These are phyloP conservation scores for Tulasnella sp. DNA, from an alignment of 768 basidiomycete species.

Conservation along the genomic window DNA sequence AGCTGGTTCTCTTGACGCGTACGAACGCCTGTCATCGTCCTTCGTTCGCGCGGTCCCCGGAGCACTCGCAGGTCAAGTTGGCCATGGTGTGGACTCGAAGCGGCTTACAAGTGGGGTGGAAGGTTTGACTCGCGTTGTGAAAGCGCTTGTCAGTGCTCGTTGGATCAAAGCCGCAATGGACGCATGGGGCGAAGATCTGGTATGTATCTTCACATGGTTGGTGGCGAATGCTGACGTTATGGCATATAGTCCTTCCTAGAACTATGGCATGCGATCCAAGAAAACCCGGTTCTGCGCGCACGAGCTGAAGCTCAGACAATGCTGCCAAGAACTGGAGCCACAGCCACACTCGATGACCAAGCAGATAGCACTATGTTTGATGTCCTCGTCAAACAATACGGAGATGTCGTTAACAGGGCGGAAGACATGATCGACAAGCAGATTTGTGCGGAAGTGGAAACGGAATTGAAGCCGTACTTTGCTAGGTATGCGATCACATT, in stretches of 20 bases:
- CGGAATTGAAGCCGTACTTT: constrained; percentile 64
- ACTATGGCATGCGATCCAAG: constrained; percentile 73
- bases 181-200: constrained; percentile 84
- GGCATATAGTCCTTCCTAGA: constrained; percentile 80
- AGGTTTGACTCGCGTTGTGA: constrained; percentile 74
- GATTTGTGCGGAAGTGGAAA: constrained; percentile 73
- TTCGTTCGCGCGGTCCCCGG: constrained; percentile 90
- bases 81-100: constrained; percentile 48
- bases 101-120: constrained; percentile 74
- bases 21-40: constrained; percentile 81
- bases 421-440: constrained; percentile 85
- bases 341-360: constrained; percentile 20
- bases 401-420: constrained; percentile 52
- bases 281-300: constrained; percentile 48
- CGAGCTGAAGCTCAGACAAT: constrained; percentile 43
- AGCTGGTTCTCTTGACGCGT: constrained; percentile 80
- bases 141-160: constrained; percentile 74
- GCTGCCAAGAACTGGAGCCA: constrained; percentile 40
- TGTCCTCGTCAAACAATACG: constrained; percentile 58
- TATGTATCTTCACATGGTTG: constrained; percentile 34
- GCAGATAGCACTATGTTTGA: constrained; percentile 68
- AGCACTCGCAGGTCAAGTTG: constrained; percentile 55
- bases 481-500: constrained; percentile 41
- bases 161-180: constrained; percentile 65
- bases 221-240: not conserved